Percentiles rank a stretch among this genome's conserved stretches.
phyloP scores from a whole-genome alignment of 73 alveolate genomes.

The Stentor coeruleus region DNA sequence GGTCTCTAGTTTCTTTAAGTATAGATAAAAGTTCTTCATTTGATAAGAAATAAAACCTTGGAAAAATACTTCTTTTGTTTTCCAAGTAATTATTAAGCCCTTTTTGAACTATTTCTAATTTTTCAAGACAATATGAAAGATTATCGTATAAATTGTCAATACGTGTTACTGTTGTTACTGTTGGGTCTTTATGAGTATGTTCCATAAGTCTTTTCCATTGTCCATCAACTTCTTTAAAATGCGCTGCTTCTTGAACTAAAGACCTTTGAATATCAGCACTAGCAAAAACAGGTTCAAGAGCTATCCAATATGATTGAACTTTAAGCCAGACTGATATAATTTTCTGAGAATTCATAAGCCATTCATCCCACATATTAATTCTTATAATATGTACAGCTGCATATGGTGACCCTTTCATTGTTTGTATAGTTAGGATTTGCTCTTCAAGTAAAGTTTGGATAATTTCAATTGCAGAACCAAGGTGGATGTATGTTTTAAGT shows the following conservation, averaged over 20 bases:
- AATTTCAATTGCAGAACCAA: slow-evolving; percentile 73
- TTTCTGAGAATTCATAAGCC: slow-evolving; percentile 78
- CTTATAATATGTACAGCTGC: slow-evolving; percentile 75
- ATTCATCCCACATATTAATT: slow-evolving; percentile 96
- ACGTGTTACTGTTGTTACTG: slow-evolving; percentile 73
- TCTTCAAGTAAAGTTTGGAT: slow-evolving; percentile 76
- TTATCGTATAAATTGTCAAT: slow-evolving; percentile 74
- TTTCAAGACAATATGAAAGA: slow-evolving; percentile 70
- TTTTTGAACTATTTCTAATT: slow-evolving; percentile 70
- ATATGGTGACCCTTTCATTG: slow-evolving; percentile 85
- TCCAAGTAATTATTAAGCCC: slow-evolving; percentile 87
- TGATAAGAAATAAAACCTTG: slow-evolving; percentile 92
- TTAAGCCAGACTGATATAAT: slow-evolving; percentile 96
- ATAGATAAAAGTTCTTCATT: slow-evolving; percentile 63
- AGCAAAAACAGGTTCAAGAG: slow-evolving; percentile 92
- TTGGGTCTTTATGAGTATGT: slow-evolving; percentile 58
- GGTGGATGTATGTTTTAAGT: slow-evolving; percentile 53
- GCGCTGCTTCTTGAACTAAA: slow-evolving; percentile 85
- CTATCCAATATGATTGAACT: slow-evolving; percentile 87
- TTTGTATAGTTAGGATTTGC: slow-evolving; percentile 83
- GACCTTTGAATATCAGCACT: slow-evolving; percentile 94
- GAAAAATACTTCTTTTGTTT: slow-evolving; percentile 95
- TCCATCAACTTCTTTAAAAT: slow-evolving; percentile 82
- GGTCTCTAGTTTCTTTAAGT: slow-evolving; percentile 93
- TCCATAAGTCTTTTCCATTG: slow-evolving; percentile 92